Evolutionary conservation across 345 rosid genomes (phyloP).

Genomic region (Gossypium arboreum): DNA sequence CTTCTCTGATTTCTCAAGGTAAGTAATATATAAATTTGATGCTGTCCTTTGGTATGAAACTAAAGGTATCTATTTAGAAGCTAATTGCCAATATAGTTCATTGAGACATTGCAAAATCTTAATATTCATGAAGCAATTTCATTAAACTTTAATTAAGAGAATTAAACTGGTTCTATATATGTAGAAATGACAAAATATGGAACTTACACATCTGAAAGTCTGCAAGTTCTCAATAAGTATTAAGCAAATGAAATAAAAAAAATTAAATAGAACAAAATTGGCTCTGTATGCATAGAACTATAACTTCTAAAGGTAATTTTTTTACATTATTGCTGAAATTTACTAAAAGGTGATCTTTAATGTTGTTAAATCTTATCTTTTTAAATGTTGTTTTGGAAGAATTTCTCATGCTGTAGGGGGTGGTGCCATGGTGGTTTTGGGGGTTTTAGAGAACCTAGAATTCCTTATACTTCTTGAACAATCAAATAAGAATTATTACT

Average conservation of each 20-base stretch:
- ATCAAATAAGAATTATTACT: neutral
- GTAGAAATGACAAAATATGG: neutral
- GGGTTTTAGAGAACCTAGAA: neutral
- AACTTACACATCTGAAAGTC: neutral
- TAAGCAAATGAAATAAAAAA: neutral
- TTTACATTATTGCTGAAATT: neutral
- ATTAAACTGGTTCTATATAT: neutral
- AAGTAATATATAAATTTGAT: conserved; percentile 16
- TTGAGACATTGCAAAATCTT: neutral
- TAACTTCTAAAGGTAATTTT: neutral
- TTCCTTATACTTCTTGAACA: neutral
- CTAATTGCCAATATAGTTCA: neutral
- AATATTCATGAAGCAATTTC: neutral
- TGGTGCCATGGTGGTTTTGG: neutral
- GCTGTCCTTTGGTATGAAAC: neutral
- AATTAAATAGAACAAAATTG: neutral
- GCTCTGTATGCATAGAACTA: neutral
- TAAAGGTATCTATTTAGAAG: conserved; percentile 6
- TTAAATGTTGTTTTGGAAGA: neutral
- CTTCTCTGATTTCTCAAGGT: conserved; percentile 97
- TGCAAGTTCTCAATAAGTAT: neutral
- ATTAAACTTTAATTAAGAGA: neutral
- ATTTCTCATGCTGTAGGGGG: neutral
- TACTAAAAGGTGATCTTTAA: neutral
- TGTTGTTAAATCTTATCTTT: neutral